Evolutionary conservation across 116 monocot genomes (phyloP), one percentile per base, ranked within the genome.

Genomic region (Phalaenopsis hybrid): DNA sequence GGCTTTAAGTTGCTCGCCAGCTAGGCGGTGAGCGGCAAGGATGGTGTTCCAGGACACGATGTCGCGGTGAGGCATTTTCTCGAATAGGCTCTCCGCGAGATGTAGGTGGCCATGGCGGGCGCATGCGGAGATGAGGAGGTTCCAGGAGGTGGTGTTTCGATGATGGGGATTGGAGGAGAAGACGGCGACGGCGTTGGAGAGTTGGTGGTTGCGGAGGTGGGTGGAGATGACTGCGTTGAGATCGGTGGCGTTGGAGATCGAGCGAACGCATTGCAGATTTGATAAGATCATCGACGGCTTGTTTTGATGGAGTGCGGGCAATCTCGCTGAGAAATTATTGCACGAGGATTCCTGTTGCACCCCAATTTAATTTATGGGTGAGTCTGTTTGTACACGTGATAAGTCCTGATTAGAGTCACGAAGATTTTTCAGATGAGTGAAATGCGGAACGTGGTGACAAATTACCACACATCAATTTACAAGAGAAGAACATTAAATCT

Each of bases 31-130:
- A 37, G 83, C 69, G 57, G 83, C 68, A 55, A 84, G 6, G 82
- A 82, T 48, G 50, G 82, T 59, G 78, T 82, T 82, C 77, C 67
- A 82, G 51, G 82, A 78, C 74, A 79, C 86, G 28, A 82, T 77
- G 69, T 93, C 91, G 9, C 75, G 82, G 0, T 17, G 72, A 3
- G 74, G 85, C 91, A 92, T 91, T 43, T 70, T 11, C n/a, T 90
- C 87, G 70, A 92, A 95, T 23, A 95, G 78, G 51, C 70, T 33
- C 49, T 52, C 28, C 37, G 83, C 83, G 68, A 2, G 37, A 41
- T 21, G 15, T 20, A 68, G 61, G 9, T 20, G 20, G 77, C 45
- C 49, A 50, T 7, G 5, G 51, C 69, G 52, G 18, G 70, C 67
- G 78, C 70, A 70, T 33, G 6, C 31, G 67, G 77, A 41, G 83